Evolutionary conservation across 176 grass and related monocot genomes (phyloP), one percentile per base, ranked within the genome.

Genomic region (Ampelocalamus luodianensis): DNA sequence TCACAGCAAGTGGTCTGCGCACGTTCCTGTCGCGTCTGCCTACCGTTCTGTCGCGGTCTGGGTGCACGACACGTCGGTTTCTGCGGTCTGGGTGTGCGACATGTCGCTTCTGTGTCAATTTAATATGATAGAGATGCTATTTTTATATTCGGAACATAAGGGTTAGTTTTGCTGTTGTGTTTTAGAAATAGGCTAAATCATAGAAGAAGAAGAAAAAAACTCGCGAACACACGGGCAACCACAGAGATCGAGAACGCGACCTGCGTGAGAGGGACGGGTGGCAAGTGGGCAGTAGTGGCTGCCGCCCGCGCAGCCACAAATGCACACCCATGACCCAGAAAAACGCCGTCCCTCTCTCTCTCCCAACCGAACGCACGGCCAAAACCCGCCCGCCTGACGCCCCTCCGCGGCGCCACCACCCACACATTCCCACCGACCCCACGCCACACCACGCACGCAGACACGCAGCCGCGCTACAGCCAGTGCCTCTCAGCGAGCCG

Each of bases 281-380:
- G 68, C 40, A 54, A 76, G 71, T 54, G 82, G 82, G 45, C 72
- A 12, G 2, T 8, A 56, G 68, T 60, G 68, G 39, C 62, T 44
- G 69, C 46, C 68, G 46, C 59, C 22, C 78, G 65, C 73, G 74
- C 79, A 87, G 89, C 89, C 89, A 90, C 89, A 83, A 79, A 29
- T 20, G 38, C 63, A 32, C 71, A 37, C 45, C 27, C 27, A 64
- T 32, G 61, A 32, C 26, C 8, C 17, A 55, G 18, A 5, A 36
- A 74, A 73, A 83, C 55, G 55, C 49, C 73, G 49, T 34, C 51
- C 49, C 72, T 10, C 23, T 0, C 10, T 1, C 32, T 1, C 3
- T 0, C 39, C 12, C 51, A 44, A 18, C 80, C 44, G 51, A 26
- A 15, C 78, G 70, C 27, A 36, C 80, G 80, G 55, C 68, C 81